These are phyloP conservation scores for Hypocreales sp. DNA, from an alignment of 2,329 filamentous ascomycete species.

Conservation along the genomic window DNA sequence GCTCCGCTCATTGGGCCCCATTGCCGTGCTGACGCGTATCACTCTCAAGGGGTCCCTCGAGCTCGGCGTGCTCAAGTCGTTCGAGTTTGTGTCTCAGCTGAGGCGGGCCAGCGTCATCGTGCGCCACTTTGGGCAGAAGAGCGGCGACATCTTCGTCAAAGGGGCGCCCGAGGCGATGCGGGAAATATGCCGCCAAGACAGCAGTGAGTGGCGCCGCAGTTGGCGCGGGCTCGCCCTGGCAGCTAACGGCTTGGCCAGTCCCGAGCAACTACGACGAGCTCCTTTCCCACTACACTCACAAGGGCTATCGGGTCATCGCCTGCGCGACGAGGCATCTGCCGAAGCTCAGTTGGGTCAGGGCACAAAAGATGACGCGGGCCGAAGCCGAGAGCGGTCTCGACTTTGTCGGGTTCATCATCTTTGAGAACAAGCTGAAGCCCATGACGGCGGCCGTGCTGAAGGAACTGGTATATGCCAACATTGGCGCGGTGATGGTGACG, in stretches of 20 bases:
- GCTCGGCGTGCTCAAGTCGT: constrained; percentile 77
- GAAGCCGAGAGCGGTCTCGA: constrained; percentile 74
- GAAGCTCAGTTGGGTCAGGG: constrained; percentile 84
- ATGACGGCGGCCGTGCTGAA: constrained; percentile 68
- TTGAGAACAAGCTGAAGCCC: constrained; percentile 95
- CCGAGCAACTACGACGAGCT: constrained; percentile 83
- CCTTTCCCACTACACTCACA: constrained; percentile 80
- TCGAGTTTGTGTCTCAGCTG: constrained; percentile 90
- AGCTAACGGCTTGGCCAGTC: too few relatives aligned
- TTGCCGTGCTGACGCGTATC: too few relatives aligned
- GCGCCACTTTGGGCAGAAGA: constrained; percentile 69
- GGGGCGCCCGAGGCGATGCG: constrained; percentile 94
- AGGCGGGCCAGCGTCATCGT: constrained; percentile 88
- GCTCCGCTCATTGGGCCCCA: too few relatives aligned
- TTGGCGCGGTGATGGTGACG: constrained; percentile 89
- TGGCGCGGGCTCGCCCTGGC: too few relatives aligned
- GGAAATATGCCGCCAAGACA: constrained; percentile 75
- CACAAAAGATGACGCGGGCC: constrained; percentile 79
- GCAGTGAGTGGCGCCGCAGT: constrained; percentile 53
- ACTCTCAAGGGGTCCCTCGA: constrained; percentile 55
- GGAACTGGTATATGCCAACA: constrained; percentile 69
- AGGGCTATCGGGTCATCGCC: constrained; percentile 91
- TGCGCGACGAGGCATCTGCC: constrained; percentile 81
- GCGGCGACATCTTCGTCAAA: constrained; percentile 84
- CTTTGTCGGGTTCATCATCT: constrained; percentile 93